Conservation (phyloP, 1,284 basidiomycete genomes). For the Moniliophthora roreri region DNA sequence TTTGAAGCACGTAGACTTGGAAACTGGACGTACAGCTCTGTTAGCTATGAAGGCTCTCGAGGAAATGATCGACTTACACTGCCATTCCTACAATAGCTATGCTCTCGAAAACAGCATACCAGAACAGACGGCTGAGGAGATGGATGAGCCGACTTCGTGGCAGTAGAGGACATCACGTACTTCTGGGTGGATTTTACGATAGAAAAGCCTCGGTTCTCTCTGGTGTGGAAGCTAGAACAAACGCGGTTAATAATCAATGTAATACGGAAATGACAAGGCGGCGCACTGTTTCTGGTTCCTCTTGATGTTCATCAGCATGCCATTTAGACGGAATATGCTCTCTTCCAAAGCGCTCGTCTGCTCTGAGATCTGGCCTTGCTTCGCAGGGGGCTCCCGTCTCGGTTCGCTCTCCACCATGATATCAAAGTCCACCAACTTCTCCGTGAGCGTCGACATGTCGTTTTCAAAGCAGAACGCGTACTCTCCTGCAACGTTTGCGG, state of each 20-base stretch:
- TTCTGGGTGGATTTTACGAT: conserved; percentile 78
- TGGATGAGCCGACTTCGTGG: background rate
- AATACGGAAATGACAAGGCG: background rate
- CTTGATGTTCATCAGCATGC: conserved; percentile 84
- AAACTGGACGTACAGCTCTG: conserved; percentile 47
- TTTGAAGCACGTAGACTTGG: conserved; percentile 89
- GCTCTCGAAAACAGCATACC: conserved; percentile 84
- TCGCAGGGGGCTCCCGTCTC: conserved; percentile 76
- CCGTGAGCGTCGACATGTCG: conserved; percentile 86
- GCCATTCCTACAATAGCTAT: conserved; percentile 81
- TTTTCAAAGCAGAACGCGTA: conserved; percentile 99
- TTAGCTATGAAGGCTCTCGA: conserved; percentile 11
- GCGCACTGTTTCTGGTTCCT: conserved; percentile 88
- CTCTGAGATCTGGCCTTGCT: conserved; percentile 83
- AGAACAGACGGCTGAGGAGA: conserved; percentile 74
- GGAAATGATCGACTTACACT: conserved; percentile 47
- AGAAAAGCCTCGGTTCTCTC: conserved; percentile 80
- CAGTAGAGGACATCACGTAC: conserved; percentile 38
- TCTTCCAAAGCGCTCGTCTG: conserved; percentile 92
- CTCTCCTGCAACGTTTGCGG: conserved; percentile 92
- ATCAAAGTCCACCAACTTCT: conserved; percentile 95
- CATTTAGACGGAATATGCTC: conserved; percentile 87
- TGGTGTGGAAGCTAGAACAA: conserved; percentile 69
- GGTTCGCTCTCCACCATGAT: conserved; percentile 98
- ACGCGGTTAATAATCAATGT: conserved; percentile 13